These are phyloP conservation scores for Prunus armeniaca DNA, from an alignment of 306 rosid species.

Conservation along the genomic window DNA sequence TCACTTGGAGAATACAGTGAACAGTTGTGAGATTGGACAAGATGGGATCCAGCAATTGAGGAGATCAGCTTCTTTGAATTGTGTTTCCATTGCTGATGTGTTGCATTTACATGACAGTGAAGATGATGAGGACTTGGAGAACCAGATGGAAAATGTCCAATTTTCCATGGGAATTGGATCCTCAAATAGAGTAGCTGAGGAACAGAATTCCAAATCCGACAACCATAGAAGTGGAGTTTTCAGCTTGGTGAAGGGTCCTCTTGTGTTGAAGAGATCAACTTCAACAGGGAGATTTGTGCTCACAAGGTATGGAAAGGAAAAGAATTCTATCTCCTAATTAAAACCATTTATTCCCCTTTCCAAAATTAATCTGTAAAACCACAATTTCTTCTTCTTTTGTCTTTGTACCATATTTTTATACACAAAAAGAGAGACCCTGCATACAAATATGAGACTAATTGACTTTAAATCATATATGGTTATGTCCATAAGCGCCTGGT, in stretches of 20 bases:
- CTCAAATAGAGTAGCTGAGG: slow-evolving; percentile 30
- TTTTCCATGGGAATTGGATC: slow-evolving; percentile 32
- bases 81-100: slow-evolving; percentile 42
- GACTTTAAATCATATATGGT: background rate
- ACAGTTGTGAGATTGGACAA: slow-evolving; percentile 11
- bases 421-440: background rate
- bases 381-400: slow-evolving; percentile 8
- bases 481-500: background rate
- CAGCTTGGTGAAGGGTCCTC: slow-evolving; percentile 23
- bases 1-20: background rate
- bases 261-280: slow-evolving; percentile 38
- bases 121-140: slow-evolving; percentile 26
- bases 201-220: slow-evolving; percentile 10
- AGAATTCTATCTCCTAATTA: slow-evolving; percentile 31
- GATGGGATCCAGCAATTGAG: slow-evolving; percentile 19
- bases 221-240: slow-evolving; percentile 23
- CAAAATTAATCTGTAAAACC: background rate
- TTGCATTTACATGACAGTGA: slow-evolving; percentile 17
- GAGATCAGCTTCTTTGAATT: slow-evolving; percentile 36
- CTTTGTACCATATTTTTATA: slow-evolving; percentile 2
- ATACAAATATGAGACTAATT: background rate
- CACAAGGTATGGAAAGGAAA: slow-evolving; percentile 36
- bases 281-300: slow-evolving; percentile 41
- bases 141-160: slow-evolving; percentile 11
- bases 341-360: background rate